A percentile compares a stretch with the other conserved stretches of the same genome.
phyloP scores from a whole-genome alignment of 208 protist genomes.

The Naegleria gruberi region DNA sequence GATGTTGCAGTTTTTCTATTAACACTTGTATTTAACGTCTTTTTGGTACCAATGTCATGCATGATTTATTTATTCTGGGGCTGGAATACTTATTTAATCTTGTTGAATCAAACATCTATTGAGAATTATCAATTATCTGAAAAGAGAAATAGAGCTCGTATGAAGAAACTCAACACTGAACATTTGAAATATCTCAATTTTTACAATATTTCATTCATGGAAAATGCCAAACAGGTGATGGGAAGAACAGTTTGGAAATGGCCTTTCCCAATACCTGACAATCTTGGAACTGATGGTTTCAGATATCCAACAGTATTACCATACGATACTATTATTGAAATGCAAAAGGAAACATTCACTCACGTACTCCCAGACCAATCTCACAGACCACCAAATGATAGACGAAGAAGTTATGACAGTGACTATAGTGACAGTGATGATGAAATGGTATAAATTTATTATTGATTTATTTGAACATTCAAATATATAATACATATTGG shows the following conservation, averaged over 20 bases:
- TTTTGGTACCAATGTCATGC: neutral
- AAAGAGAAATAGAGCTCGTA: neutral
- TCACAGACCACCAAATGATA: neutral
- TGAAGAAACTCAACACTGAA: neutral
- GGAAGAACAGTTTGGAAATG: neutral
- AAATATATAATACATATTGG: too few species aligned
- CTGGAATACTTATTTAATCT: constrained; percentile 17
- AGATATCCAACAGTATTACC: neutral
- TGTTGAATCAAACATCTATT: neutral
- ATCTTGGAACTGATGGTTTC: neutral
- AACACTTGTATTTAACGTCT: neutral
- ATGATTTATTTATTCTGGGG: constrained; percentile 12
- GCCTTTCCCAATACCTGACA: neutral
- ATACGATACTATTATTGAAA: neutral
- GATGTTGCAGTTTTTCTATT: neutral
- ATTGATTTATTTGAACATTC: too few species aligned
- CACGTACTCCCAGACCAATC: neutral
- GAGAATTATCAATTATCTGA: neutral
- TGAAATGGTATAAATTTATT: constrained; percentile 1
- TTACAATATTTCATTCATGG: neutral
- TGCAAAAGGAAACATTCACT: neutral
- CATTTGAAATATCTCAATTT: neutral
- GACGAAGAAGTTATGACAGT: neutral
- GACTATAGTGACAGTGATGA: neutral
- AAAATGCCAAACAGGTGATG: neutral